Evolutionary conservation across 1,284 basidiomycete genomes (phyloP), one percentile per base, ranked within the genome.

Genomic region (Fomitiporia mediterranea): DNA sequence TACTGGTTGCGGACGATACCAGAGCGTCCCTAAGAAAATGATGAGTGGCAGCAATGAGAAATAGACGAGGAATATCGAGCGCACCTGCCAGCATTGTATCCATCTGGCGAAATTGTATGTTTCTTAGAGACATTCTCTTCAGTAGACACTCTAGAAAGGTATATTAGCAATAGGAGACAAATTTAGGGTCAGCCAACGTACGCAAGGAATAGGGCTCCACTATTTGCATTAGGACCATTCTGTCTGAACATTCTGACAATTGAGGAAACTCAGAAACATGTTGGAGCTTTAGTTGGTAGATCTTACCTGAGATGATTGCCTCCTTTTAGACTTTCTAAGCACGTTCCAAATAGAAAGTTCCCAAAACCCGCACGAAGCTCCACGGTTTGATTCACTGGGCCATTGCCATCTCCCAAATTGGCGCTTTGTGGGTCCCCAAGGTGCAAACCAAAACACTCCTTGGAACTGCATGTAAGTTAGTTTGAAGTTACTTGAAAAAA

Each of bases 231-330:
- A 0, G 81, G 75, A 0, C 87, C 87, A 55, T 89, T 86, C 72
- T 90, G 88, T 63, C 82, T 81, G 78, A 80, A 89, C 11, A 86
- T 80, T 50, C 85, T 80, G 65, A n/a, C n/a, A n/a, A n/a, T n/a
- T n/a, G n/a, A n/a, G n/a, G n/a, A n/a, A n/a, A n/a, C n/a, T n/a
- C n/a, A n/a, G n/a, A n/a, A n/a, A n/a, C n/a, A n/a, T n/a, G n/a
- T 25, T 40, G 51, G 39, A 37, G 6, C 13, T 8, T 4, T 6
- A 28, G 30, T 4, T 5, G 17, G 8, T n/a, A 30, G n/a, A n/a
- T n/a, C 44, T 3, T 54, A 80, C 81, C 83, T 73, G 64, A 86
- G 79, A 64, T 86, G 84, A 64, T 86, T 84, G 0, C 84, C 86
- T 2, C 86, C 84, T 34, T 82, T 73, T 49, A 83, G 66, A 56